Percentiles rank a stretch among this genome's conserved stretches.
Conservation (phyloP, 306 rosid species). For the Ceratonia siliqua region DNA sequence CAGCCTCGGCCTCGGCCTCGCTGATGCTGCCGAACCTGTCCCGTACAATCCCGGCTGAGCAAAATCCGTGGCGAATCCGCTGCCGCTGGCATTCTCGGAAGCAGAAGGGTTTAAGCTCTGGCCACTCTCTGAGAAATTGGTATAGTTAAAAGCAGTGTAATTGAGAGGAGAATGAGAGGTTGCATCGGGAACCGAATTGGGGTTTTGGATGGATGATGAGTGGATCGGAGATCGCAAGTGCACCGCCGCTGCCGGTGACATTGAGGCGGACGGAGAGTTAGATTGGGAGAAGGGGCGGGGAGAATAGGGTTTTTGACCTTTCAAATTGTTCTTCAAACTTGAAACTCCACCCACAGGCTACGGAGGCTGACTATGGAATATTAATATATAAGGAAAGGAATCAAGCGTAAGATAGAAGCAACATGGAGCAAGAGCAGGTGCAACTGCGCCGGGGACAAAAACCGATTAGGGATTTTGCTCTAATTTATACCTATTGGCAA, state of each 20-base stretch:
- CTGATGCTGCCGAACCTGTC: slow-evolving; percentile 7
- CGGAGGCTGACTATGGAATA: background rate
- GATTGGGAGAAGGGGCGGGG: background rate
- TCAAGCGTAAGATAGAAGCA: background rate
- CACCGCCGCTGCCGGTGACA: slow-evolving; percentile 62
- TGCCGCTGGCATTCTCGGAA: slow-evolving; percentile 20
- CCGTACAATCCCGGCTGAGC: slow-evolving; percentile 12
- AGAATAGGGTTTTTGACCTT: slow-evolving; percentile 39
- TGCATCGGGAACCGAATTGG: slow-evolving; percentile 34
- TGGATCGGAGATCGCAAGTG: slow-evolving; percentile 48
- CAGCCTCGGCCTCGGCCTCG: slow-evolving; percentile 59
- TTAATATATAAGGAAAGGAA: background rate
- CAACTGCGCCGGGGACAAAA: too few species aligned
- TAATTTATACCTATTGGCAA: too few species aligned
- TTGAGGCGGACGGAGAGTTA: slow-evolving; percentile 22
- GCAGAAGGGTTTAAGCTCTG: slow-evolving; percentile 33
- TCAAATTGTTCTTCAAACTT: background rate
- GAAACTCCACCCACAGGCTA: slow-evolving; percentile 22
- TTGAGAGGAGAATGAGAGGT: slow-evolving; percentile 32
- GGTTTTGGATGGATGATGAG: slow-evolving; percentile 35
- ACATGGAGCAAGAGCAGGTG: background rate
- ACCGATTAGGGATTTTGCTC: too few species aligned
- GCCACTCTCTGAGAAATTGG: slow-evolving; percentile 30
- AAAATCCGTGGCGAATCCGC: slow-evolving; percentile 3
- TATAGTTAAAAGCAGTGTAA: slow-evolving; percentile 26